A percentile compares a stretch with the other conserved stretches of the same genome.
phyloP scores from a whole-genome alignment of 202 grass and related monocot species.

The Miscanthus sacchariflorus region DNA sequence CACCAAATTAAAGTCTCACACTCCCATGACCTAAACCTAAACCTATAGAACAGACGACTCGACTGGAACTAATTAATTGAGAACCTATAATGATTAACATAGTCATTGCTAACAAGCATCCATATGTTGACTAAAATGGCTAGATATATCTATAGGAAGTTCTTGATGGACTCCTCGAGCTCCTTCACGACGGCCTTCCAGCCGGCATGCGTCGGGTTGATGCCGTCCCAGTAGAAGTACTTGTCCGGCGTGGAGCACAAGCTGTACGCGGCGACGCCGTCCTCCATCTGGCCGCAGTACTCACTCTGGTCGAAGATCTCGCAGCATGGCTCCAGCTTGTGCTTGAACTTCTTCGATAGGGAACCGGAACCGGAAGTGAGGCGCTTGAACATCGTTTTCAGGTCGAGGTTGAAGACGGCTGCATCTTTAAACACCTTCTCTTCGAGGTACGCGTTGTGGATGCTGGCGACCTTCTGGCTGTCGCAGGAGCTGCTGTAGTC shows the following conservation, averaged over 20 bases:
- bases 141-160: background rate
- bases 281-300: slow-evolving; percentile 52
- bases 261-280: slow-evolving; percentile 38
- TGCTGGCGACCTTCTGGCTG: background rate
- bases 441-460: slow-evolving; percentile 39
- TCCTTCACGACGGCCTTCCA: slow-evolving; percentile 61
- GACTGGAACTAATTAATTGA: background rate
- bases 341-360: background rate
- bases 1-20: background rate
- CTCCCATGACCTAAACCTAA: background rate
- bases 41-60: background rate
- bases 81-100: background rate
- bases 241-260: slow-evolving; percentile 43
- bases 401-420: slow-evolving; percentile 51
- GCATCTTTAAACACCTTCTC: slow-evolving; percentile 13
- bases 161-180: slow-evolving; percentile 34
- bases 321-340: slow-evolving; percentile 57
- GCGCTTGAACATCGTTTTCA: slow-evolving; percentile 46
- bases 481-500: slow-evolving; percentile 37
- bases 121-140: background rate
- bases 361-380: background rate
- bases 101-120: background rate
- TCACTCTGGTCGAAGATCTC: slow-evolving; percentile 36
- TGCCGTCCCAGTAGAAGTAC: slow-evolving; percentile 75
- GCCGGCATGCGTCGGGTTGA: slow-evolving; percentile 64